A percentile compares a stretch with the other conserved stretches of the same genome.
Evolutionary conservation across 148 eudicot species (phyloP).

Genomic region (Bassia scoparia): DNA sequence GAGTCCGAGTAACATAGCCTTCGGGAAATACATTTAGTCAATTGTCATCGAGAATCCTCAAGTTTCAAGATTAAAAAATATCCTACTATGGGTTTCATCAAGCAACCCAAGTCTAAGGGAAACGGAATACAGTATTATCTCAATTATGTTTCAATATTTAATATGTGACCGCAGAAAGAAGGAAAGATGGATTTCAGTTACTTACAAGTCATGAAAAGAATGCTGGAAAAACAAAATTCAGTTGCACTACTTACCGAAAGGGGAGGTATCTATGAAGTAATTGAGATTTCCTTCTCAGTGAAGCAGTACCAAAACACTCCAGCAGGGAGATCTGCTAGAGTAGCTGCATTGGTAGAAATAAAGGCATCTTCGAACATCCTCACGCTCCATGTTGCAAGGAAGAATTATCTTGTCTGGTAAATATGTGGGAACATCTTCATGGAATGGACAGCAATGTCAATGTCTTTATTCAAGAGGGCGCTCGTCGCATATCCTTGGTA

Average conservation of each 20-base stretch:
- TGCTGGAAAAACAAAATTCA: background rate
- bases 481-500: slow-evolving; percentile 94
- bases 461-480: slow-evolving; percentile 78
- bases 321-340: slow-evolving; percentile 84
- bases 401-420: slow-evolving; percentile 79
- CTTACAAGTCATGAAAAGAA: background rate
- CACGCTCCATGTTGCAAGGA: slow-evolving; percentile 91
- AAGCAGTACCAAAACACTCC: slow-evolving; percentile 95
- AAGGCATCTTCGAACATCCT: slow-evolving; percentile 98
- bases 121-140: background rate
- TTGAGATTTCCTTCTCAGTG: slow-evolving; percentile 90
- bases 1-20: no score
- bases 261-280: slow-evolving; percentile 84
- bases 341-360: slow-evolving; percentile 65
- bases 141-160: background rate
- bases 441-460: slow-evolving; percentile 99
- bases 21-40: no score
- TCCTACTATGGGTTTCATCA: background rate
- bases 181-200: background rate
- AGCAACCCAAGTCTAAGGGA: background rate
- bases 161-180: background rate
- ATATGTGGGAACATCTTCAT: slow-evolving; percentile 99
- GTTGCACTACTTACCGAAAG: slow-evolving; percentile 50
- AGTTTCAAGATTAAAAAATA: background rate
- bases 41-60: background rate